Base-by-base conservation (phyloP, 306 rosid species). In the Luffa aegyptiaca region DNA sequence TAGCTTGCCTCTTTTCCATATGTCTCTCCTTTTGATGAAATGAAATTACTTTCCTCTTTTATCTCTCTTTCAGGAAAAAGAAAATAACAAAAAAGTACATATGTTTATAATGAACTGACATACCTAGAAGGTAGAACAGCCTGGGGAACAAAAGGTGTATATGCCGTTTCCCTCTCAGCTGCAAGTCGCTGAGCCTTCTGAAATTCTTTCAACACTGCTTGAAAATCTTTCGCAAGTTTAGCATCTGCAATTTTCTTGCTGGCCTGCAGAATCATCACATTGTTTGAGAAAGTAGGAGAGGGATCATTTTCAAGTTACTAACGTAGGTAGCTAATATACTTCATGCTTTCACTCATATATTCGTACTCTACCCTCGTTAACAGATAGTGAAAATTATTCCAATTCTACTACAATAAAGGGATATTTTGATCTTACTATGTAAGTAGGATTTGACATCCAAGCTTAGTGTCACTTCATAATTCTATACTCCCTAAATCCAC, bases 161-260 rank as follows among this genome's bases (percentile, higher is more conserved):
- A 92, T 70, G 98, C 92, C 10, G 98, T 94, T 87, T 94, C 98
- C 85, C 98, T 92, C 90, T 94, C 98, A 77, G 98, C 96, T 17
- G 98, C 85, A 90, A 94, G 94, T 52, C 95, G 95, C 55, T 94
- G 98, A 57, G 98, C 97, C 88, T 94, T 94, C 88, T 94, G 98
- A 85, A 91, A 94, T 59, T 94, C 97, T 87, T 87, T 92, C 83
- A 94, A 86, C 81, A 94, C 98, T 36, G 91, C 94, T 87, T 94
- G 97, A 86, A 94, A 94, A 83, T 94, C 97, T 86, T 92, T 94
- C 7, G 98, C 98, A 77, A 94, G 94, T 85, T 94, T 94, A 68
- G 96, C 97, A 90, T 94, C 98, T 6, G 97, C 93, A 85, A 92
- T 88, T 87, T 94, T 94, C 91, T 94, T 92, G 86, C 87, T 94